phyloP scores from a whole-genome alignment of 495 filamentous ascomycete genomes.

The Talaromyces proteolyticus region DNA sequence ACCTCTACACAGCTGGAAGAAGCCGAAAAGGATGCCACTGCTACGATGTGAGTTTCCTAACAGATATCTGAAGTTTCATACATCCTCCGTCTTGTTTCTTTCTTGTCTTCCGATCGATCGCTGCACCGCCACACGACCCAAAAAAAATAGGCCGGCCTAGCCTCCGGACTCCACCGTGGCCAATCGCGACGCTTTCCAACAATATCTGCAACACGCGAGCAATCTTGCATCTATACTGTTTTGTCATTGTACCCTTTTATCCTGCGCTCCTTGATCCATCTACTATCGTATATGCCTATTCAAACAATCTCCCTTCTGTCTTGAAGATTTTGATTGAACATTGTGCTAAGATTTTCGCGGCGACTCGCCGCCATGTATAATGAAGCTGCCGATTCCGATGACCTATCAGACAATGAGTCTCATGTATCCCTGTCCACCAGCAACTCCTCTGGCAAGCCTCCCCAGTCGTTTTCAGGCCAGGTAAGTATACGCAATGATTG shows the following conservation, averaged over 20 bases:
- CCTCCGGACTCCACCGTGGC: too few relatives aligned
- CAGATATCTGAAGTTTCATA: too few relatives aligned
- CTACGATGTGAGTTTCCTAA: background rate
- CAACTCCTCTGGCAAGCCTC: background rate
- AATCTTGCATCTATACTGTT: background rate
- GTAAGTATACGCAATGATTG: slow-evolving; percentile 21
- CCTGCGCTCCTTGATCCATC: too few relatives aligned
- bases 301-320: too few relatives aligned
- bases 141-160: background rate
- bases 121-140: background rate
- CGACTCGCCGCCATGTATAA: background rate
- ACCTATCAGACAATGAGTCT: background rate
- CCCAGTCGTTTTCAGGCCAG: background rate
- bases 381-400: background rate
- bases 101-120: background rate
- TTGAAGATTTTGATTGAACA: too few relatives aligned
- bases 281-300: too few relatives aligned
- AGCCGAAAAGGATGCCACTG: background rate
- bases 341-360: background rate
- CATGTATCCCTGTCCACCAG: background rate
- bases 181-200: background rate
- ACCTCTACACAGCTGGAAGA: background rate
- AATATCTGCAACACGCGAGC: too few relatives aligned
- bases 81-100: too few relatives aligned
- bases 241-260: background rate